Evolutionary conservation across 1,139 yeast genomes (phyloP).

Genomic region (Taphrina betulina): DNA sequence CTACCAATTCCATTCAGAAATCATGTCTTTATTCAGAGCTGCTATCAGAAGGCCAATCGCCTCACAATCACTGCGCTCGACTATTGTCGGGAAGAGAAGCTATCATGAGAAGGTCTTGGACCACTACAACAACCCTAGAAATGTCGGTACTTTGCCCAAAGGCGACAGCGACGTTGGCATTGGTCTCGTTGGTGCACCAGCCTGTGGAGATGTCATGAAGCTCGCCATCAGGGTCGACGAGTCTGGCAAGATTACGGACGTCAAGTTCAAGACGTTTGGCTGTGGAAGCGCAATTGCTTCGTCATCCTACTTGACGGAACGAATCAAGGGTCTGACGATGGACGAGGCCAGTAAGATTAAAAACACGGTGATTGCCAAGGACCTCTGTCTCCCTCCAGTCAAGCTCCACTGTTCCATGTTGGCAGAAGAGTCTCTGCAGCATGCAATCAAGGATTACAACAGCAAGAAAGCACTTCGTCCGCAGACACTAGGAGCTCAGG

Average conservation of each 20-base stretch:
- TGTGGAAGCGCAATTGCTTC: conserved; percentile 98
- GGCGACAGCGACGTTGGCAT: conserved; percentile 81
- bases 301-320: conserved; percentile 88
- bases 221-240: conserved; percentile 90
- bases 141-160: conserved; percentile 90
- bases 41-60: conserved; percentile 10
- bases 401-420: conserved; percentile 97
- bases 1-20: too few relatives aligned
- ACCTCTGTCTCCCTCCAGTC: conserved; percentile 91
- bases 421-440: conserved; percentile 97
- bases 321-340: conserved; percentile 89
- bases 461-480: conserved; percentile 52
- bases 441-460: conserved; percentile 92
- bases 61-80: neutral
- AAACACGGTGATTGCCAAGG: conserved; percentile 89
- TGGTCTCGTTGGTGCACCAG: conserved; percentile 95
- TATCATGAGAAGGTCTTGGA: conserved; percentile 52
- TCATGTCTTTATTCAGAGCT: conserved; percentile 12
- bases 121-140: conserved; percentile 94
- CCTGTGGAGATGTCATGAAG: conserved; percentile 99
- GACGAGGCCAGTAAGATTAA: conserved; percentile 91
- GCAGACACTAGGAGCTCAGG: conserved; percentile 23
- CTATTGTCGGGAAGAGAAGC: conserved; percentile 5
- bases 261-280: conserved; percentile 96
- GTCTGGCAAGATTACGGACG: conserved; percentile 88